Conservation (phyloP, 768 basidiomycete genomes). For the Pleurotus ostreatus region DNA sequence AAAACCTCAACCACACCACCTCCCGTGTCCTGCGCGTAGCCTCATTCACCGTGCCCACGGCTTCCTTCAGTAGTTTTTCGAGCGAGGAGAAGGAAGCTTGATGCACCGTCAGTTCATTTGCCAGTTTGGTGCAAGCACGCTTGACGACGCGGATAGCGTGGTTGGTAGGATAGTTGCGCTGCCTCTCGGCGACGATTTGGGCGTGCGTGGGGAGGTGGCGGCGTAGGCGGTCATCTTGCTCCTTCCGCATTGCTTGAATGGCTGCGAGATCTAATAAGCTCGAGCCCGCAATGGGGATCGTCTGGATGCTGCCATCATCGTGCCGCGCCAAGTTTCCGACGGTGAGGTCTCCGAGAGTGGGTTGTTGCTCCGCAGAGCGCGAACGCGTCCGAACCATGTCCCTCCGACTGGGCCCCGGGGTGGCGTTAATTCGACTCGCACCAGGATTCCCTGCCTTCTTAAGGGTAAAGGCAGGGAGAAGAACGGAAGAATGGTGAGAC, state of each 20-base stretch:
- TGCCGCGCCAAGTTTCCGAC: not conserved
- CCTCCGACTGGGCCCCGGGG: too few species aligned
- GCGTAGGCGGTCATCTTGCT: not conserved
- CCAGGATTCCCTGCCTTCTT: too few species aligned
- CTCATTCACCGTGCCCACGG: constrained; percentile 7
- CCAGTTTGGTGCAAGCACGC: constrained; percentile 13
- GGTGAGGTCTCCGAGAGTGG: not conserved
- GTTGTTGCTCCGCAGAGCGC: not conserved
- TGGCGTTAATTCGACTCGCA: too few species aligned
- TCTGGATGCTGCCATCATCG: too few species aligned
- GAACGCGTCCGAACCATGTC: too few species aligned
- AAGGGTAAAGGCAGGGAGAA: too few species aligned
- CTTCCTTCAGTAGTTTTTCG: constrained; percentile 12
- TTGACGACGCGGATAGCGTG: constrained; percentile 17
- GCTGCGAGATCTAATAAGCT: too few species aligned
- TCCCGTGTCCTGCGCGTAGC: constrained; percentile 10
- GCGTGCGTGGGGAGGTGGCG: not conserved
- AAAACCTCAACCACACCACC: constrained; percentile 13
- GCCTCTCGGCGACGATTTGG: too few species aligned
- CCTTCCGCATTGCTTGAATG: not conserved
- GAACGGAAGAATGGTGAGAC: too few species aligned
- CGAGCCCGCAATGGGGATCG: too few species aligned
- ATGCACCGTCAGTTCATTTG: constrained; percentile 10
- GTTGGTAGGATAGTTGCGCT: constrained; percentile 6
- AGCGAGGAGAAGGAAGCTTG: constrained; percentile 15